phyloP scores from a whole-genome alignment of 805 yeast species.

The Yamadazyma insecticola region DNA sequence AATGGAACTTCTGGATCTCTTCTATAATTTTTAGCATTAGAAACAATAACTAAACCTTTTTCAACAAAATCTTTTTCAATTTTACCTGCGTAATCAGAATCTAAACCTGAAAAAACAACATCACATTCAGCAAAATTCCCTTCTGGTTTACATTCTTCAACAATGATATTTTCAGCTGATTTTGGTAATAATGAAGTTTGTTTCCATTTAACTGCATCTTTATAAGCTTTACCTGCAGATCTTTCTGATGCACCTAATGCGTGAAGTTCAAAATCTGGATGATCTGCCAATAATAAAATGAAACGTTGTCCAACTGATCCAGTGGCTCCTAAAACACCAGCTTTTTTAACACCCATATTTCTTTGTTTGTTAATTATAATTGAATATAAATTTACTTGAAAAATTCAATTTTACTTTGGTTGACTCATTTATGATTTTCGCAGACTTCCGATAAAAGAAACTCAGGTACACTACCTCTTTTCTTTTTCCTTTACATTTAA shows the following conservation, averaged over 20 bases:
- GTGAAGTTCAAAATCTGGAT: slow-evolving; percentile 83
- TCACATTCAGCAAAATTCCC: slow-evolving; percentile 81
- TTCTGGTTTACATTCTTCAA: slow-evolving; percentile 72
- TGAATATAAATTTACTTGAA: no score
- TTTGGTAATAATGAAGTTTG: slow-evolving; percentile 83
- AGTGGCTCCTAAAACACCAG: slow-evolving; percentile 96
- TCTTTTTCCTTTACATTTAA: no score
- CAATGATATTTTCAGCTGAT: slow-evolving; percentile 55
- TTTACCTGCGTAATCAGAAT: slow-evolving; percentile 88
- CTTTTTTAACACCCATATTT: slow-evolving; percentile 26
- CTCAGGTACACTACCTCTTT: no score
- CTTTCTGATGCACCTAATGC: slow-evolving; percentile 91
- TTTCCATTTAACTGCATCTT: slow-evolving; percentile 89
- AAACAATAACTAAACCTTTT: slow-evolving; percentile 77
- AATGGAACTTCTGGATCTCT: slow-evolving; percentile 84
- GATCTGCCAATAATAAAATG: slow-evolving; percentile 74
- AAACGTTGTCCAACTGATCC: slow-evolving; percentile 98
- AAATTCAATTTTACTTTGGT: no score
- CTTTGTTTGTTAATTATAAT: no score
- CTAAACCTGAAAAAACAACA: slow-evolving; percentile 91
- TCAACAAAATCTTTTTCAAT: slow-evolving; percentile 83
- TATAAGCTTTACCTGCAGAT: slow-evolving; percentile 86
- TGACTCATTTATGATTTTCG: no score
- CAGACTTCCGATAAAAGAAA: no score
- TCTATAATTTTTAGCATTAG: slow-evolving; percentile 96